Percentiles rank a stretch among this genome's conserved stretches.
phyloP scores from a whole-genome alignment of 495 filamentous ascomycete genomes.

The Penicillium angulare region DNA sequence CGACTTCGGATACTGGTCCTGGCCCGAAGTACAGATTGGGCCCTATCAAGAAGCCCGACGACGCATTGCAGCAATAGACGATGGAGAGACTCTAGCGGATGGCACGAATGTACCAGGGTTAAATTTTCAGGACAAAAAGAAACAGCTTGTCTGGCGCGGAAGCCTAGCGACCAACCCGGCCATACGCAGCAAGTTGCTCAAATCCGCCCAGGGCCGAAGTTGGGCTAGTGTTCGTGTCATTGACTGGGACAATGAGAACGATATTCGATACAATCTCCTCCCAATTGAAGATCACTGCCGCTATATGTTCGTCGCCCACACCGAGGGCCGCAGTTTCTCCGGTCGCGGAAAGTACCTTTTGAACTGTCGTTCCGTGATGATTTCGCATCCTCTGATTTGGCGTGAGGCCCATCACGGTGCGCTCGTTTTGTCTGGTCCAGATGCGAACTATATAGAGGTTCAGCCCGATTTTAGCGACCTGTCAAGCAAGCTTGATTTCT shows the following conservation, averaged over 20 bases:
- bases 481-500: conserved; percentile 48
- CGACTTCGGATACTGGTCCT: conserved; percentile 77
- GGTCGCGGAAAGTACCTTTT: conserved; percentile 60
- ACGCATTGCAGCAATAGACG: conserved; percentile 37
- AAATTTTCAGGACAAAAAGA: conserved; percentile 51
- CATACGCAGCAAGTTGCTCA: conserved; percentile 46
- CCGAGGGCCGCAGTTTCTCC: conserved; percentile 57
- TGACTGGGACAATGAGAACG: conserved; percentile 44
- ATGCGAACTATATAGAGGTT: conserved; percentile 62
- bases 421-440: conserved; percentile 43
- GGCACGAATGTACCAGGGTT: conserved; percentile 16
- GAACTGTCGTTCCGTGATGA: conserved; percentile 57
- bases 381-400: conserved; percentile 45
- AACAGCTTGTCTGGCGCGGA: conserved; percentile 70
- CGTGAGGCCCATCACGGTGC: conserved; percentile 41
- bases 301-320: conserved; percentile 59
- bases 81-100: conserved; percentile 20
- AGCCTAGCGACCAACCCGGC: conserved; percentile 35
- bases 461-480: conserved; percentile 54
- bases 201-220: conserved; percentile 38
- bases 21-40: conserved; percentile 61
- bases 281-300: conserved; percentile 58
- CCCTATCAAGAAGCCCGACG: conserved; percentile 53
- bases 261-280: conserved; percentile 37
- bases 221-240: conserved; percentile 55